These are phyloP conservation scores for Paecilomyces dactylethromorphus DNA, from an alignment of 2,329 filamentous ascomycete species.

Conservation along the genomic window DNA sequence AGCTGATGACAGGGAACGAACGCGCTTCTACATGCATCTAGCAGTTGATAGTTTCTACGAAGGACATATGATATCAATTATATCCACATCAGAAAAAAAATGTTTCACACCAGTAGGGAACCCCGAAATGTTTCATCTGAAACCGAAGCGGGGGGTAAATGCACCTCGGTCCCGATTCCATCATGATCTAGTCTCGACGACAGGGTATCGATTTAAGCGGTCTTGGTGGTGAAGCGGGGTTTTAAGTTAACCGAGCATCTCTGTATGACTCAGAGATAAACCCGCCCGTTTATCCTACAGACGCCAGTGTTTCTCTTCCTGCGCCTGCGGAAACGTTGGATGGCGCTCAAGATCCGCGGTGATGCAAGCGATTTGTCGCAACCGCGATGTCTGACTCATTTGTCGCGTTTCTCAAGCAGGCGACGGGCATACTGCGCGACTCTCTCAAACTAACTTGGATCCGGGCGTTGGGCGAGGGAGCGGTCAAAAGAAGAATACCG, in stretches of 20 bases:
- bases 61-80: neutral
- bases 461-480: too few relatives aligned
- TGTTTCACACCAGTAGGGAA: neutral
- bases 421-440: neutral
- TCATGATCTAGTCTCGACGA: neutral
- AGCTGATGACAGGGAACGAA: neutral
- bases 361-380: neutral
- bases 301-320: neutral
- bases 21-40: neutral
- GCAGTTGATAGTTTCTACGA: neutral
- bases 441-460: neutral
- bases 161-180: neutral
- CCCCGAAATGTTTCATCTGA: neutral
- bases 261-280: neutral
- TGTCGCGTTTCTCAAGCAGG: neutral
- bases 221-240: neutral
- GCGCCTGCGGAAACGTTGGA: neutral
- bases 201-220: neutral
- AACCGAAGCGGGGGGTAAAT: neutral
- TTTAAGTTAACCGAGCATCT: neutral
- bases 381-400: neutral
- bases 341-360: neutral
- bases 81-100: neutral
- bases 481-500: neutral
- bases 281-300: neutral